Conservation (phyloP, 345 rosid species). For the Pelargonium nanum region DNA sequence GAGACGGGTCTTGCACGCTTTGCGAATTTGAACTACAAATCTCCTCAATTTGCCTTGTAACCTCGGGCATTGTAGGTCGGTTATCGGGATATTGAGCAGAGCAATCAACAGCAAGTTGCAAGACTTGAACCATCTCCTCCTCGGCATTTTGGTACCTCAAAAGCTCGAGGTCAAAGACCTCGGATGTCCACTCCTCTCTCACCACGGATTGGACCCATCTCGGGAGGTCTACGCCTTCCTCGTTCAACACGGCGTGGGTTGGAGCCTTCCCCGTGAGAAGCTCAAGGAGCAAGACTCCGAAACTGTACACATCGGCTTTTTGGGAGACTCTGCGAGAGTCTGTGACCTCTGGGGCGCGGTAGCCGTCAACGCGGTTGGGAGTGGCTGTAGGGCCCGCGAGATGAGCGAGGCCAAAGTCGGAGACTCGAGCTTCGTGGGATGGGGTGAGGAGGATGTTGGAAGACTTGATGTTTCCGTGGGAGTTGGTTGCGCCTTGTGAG, state of each 20-base stretch:
- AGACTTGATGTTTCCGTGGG: constrained; percentile 90
- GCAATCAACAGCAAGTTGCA: constrained; percentile 69
- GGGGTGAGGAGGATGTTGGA: constrained; percentile 68
- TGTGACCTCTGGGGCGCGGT: constrained; percentile 84
- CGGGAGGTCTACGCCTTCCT: constrained; percentile 80
- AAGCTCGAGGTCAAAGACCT: constrained; percentile 76
- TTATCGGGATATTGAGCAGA: constrained; percentile 64
- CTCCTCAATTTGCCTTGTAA: constrained; percentile 47
- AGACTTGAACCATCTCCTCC: constrained; percentile 73
- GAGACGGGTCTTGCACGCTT: background rate
- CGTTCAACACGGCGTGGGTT: constrained; percentile 43
- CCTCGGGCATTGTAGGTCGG: constrained; percentile 76
- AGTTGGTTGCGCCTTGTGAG: constrained; percentile 46
- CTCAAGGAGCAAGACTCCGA: constrained; percentile 73
- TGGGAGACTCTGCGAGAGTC: constrained; percentile 70
- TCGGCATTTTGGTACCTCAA: constrained; percentile 62
- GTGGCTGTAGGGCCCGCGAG: constrained; percentile 61
- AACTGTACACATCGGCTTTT: constrained; percentile 83
- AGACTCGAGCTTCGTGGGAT: constrained; percentile 55
- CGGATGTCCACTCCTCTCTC: constrained; percentile 50
- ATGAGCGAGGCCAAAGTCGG: constrained; percentile 86
- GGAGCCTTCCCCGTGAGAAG: constrained; percentile 94
- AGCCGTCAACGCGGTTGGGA: constrained; percentile 72
- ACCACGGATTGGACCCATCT: constrained; percentile 85
- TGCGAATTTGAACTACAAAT: constrained; percentile 27